Evolutionary conservation across 345 rosid genomes (phyloP).

Genomic region (Isatis tinctoria): DNA sequence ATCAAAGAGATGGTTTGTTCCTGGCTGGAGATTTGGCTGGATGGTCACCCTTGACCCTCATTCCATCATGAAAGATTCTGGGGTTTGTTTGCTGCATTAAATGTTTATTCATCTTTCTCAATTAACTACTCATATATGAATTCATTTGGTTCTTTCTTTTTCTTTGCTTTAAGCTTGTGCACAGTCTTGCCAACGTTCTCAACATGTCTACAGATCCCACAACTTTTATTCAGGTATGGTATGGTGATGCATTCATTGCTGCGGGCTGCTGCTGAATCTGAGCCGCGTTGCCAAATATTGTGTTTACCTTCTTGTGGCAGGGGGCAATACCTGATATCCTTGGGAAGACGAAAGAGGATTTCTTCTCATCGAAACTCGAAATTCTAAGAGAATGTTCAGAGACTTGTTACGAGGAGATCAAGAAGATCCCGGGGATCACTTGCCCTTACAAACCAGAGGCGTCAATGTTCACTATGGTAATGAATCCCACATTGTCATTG

Average conservation of each 20-base stretch:
- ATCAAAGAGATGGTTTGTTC: conserved; percentile 56
- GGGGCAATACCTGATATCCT: conserved; percentile 36
- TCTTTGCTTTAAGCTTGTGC: background rate
- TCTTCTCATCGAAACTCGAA: conserved; percentile 30
- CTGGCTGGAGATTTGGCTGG: conserved; percentile 66
- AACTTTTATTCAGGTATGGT: conserved; percentile 62
- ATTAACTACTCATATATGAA: background rate
- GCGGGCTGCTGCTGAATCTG: background rate
- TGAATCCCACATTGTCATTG: background rate
- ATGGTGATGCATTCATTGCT: background rate
- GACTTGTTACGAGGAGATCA: conserved; percentile 28
- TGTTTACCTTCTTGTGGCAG: background rate
- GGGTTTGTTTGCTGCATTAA: conserved; percentile 27
- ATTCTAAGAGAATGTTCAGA: conserved; percentile 34
- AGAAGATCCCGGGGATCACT: conserved; percentile 45
- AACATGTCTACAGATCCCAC: conserved; percentile 32
- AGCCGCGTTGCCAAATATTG: too few species aligned
- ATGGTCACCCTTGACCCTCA: conserved; percentile 38
- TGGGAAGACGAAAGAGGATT: conserved; percentile 35
- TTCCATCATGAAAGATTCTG: conserved; percentile 29
- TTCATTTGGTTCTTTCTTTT: too few species aligned
- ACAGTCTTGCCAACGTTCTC: conserved; percentile 13
- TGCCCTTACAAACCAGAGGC: conserved; percentile 46
- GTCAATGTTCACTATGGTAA: conserved; percentile 50
- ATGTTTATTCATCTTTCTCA: background rate